A percentile compares a stretch with the other conserved stretches of the same genome.
Conservation (phyloP, 2,329 filamentous ascomycete species). For the Myriosclerotinia duriaeana region DNA sequence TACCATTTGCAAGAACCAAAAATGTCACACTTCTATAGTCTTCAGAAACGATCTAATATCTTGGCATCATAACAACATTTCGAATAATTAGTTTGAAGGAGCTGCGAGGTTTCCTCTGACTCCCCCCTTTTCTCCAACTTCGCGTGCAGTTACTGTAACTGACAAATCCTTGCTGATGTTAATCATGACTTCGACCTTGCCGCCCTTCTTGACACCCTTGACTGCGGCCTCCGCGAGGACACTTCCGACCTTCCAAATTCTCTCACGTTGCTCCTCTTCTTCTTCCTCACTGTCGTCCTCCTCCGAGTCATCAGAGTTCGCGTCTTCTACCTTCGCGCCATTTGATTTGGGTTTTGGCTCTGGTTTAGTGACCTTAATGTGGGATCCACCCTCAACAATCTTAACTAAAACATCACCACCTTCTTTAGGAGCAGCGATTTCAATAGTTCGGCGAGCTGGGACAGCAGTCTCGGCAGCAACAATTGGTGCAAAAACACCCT, state of each 20-base stretch:
- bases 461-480: conserved; percentile 84
- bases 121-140: conserved; percentile 61
- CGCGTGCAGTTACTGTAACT: conserved; percentile 77
- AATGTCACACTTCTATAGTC: conserved; percentile 16
- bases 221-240: conserved; percentile 83
- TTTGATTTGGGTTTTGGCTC: conserved; percentile 71
- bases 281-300: conserved; percentile 69
- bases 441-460: conserved; percentile 80
- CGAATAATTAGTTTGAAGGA: conserved; percentile 36
- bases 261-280: conserved; percentile 82
- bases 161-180: conserved; percentile 79
- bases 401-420: conserved; percentile 87
- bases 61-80: conserved; percentile 11
- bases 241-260: conserved; percentile 85
- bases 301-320: conserved; percentile 55
- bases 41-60: conserved; percentile 17
- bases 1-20: background rate
- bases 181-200: conserved; percentile 91
- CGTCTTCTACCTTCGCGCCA: conserved; percentile 57
- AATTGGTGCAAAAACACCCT: conserved; percentile 75
- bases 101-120: conserved; percentile 39
- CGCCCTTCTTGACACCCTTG: conserved; percentile 79
- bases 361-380: conserved; percentile 91
- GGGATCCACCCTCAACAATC: conserved; percentile 81
- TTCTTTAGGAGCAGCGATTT: conserved; percentile 71